These are phyloP conservation scores for Irpex sp. DNA, from an alignment of 1,284 basidiomycete species.

Conservation along the genomic window DNA sequence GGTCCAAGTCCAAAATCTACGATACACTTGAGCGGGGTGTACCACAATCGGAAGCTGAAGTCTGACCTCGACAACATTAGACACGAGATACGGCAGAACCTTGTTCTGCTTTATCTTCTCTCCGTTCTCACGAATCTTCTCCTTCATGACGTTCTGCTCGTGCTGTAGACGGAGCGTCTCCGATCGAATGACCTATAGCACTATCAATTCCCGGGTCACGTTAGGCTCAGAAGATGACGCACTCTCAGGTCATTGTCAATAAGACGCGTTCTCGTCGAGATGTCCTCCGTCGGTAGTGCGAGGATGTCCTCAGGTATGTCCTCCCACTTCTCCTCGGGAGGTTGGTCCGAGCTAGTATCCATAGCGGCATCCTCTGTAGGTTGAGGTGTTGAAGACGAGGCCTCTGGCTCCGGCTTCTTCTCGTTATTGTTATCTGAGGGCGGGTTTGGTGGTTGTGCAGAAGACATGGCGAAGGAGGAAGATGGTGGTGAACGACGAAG, in stretches of 20 bases:
- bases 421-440: slow-evolving; percentile 40
- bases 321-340: slow-evolving; percentile 71
- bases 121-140: slow-evolving; percentile 96
- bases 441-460: slow-evolving; percentile 50
- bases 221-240: slow-evolving; percentile 14
- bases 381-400: slow-evolving; percentile 30
- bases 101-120: slow-evolving; percentile 99
- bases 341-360: slow-evolving; percentile 68
- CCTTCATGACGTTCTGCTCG: slow-evolving; percentile 93
- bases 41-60: too few relatives aligned
- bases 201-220: background rate
- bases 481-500: background rate
- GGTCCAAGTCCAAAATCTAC: slow-evolving; percentile 92
- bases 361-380: slow-evolving; percentile 43
- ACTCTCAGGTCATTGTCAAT: slow-evolving; percentile 96
- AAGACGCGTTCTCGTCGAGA: slow-evolving; percentile 79
- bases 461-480: slow-evolving; percentile 47
- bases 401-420: slow-evolving; percentile 40
- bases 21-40: background rate
- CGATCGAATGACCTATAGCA: slow-evolving; percentile 84
- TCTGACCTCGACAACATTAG: slow-evolving; percentile 91
- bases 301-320: slow-evolving; percentile 82
- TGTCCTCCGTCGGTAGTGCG: slow-evolving; percentile 72
- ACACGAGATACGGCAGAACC: slow-evolving; percentile 95
- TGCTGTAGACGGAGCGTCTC: slow-evolving; percentile 90